A percentile compares a stretch with the other conserved stretches of the same genome.
Evolutionary conservation across 495 filamentous ascomycete genomes (phyloP).

Genomic region (Tuber melanosporum): DNA sequence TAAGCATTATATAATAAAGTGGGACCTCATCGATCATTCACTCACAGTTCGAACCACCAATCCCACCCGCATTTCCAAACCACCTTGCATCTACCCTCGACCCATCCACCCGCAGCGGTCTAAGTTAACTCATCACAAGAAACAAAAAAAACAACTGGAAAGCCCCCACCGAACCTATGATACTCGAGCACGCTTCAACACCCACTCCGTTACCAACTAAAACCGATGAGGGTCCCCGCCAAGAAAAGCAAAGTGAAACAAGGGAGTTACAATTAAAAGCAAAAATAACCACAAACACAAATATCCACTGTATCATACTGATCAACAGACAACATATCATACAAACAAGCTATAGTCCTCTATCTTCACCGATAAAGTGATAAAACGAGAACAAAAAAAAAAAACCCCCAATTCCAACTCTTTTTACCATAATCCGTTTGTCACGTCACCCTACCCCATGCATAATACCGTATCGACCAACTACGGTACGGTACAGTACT

Average conservation of each 20-base stretch:
- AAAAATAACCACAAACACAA: background rate
- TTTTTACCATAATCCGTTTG: conserved; percentile 1
- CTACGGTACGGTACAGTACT: background rate
- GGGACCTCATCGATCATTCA: background rate
- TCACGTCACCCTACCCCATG: background rate
- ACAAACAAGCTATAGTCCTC: background rate
- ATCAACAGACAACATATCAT: background rate
- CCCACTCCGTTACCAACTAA: background rate
- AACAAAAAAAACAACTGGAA: background rate
- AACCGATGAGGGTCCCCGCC: background rate
- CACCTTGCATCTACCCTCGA: too few relatives aligned
- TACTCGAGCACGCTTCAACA: background rate
- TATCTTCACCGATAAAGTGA: background rate
- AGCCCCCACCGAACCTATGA: too few relatives aligned
- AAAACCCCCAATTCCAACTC: background rate
- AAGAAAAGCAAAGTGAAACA: background rate
- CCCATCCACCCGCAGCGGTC: too few relatives aligned
- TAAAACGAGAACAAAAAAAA: background rate
- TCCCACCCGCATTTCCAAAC: too few relatives aligned
- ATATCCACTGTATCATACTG: background rate
- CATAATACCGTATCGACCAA: background rate
- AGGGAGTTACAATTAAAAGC: conserved; percentile 1
- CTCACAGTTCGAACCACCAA: background rate
- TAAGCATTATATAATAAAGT: background rate
- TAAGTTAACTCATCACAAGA: background rate